Evolutionary conservation across 176 grass and related monocot genomes (phyloP), one percentile per base, ranked within the genome.

Genomic region (Ampelocalamus luodianensis): DNA sequence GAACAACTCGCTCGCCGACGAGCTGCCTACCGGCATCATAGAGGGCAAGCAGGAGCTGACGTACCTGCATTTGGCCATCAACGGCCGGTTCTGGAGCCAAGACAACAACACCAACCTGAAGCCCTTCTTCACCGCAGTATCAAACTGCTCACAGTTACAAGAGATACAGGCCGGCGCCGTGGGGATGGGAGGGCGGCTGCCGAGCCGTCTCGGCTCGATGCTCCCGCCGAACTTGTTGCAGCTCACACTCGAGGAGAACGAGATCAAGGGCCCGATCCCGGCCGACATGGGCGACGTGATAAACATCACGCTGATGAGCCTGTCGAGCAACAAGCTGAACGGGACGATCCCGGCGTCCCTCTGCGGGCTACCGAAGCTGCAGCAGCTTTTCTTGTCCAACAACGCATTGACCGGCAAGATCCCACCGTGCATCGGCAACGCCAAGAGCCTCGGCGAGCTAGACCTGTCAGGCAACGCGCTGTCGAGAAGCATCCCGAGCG

Each of bases 231-330:
- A 29, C 45, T 75, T 93, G 17, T 86, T 34, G 32, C 32, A 34
- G 32, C 38, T 2, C 32, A 58, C 55, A 77, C 77, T 95, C 65
- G 77, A 86, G 42, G 93, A 92, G 43, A 98, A 98, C 68, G 14
- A 72, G 80, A 92, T 98, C 78, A 11, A 55, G 46, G 96, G 96
- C n/a, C 79, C 80, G 0, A 92, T 98, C 72, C 96, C 96, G 0
- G 62, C 53, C 3, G 69, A 79, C 78, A 88, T 98, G 0, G 89
- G 89, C 36, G 85, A 90, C 18, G 20, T 93, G 6, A 87, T 81
- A 42, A 98, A 89, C 72, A 81, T 98, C 59, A 85, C 80, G 17
- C 87, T 92, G 65, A 74, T 98, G 82, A 95, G 95, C 76, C 81
- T 98, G 76, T 95, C 93, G 1, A 87, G 87, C 89, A 98, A 98